A percentile compares a stretch with the other conserved stretches of the same genome.
These are phyloP conservation scores for Rubia peregrina DNA, from an alignment of 305 asterid genomes.

Conservation along the genomic window DNA sequence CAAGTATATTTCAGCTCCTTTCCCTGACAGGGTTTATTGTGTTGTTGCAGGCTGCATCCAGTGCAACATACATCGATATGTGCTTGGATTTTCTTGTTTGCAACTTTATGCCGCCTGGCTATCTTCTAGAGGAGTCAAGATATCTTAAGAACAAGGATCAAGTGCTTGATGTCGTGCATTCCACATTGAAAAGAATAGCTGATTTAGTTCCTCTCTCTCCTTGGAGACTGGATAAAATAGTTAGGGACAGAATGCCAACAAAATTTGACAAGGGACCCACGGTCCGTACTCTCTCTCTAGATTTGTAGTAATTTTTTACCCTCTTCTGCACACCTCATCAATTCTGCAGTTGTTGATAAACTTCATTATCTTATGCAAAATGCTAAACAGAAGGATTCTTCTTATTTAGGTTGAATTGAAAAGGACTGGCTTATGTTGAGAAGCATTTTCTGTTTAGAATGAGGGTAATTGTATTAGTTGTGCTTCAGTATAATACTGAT, in stretches of 20 bases:
- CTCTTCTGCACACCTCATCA: not conserved
- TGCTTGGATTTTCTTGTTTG: conserved; percentile 81
- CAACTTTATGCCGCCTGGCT: conserved; percentile 68
- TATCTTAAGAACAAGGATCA: conserved; percentile 58
- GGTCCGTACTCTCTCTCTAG: conserved; percentile 32
- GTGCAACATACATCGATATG: conserved; percentile 59
- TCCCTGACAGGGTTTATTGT: conserved; percentile 7
- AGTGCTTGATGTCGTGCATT: conserved; percentile 76
- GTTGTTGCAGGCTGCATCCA: conserved; percentile 62
- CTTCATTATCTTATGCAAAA: not conserved
- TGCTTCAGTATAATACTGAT: not conserved
- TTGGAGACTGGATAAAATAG: conserved; percentile 55
- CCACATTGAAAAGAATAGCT: conserved; percentile 55
- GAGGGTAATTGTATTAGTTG: no score
- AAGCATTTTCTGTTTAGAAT: not conserved
- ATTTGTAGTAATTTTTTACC: not conserved
- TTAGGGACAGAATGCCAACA: conserved; percentile 59
- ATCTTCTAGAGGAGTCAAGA: conserved; percentile 44
- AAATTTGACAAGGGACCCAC: conserved; percentile 32
- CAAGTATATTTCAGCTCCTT: not conserved
- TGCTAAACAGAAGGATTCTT: not conserved
- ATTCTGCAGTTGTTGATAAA: not conserved
- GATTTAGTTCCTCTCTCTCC: conserved; percentile 75
- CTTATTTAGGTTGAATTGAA: not conserved
- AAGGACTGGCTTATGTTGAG: not conserved